Evolutionary conservation across 1,284 basidiomycete species (phyloP).

Genomic region (Trichosporon coremiiforme): DNA sequence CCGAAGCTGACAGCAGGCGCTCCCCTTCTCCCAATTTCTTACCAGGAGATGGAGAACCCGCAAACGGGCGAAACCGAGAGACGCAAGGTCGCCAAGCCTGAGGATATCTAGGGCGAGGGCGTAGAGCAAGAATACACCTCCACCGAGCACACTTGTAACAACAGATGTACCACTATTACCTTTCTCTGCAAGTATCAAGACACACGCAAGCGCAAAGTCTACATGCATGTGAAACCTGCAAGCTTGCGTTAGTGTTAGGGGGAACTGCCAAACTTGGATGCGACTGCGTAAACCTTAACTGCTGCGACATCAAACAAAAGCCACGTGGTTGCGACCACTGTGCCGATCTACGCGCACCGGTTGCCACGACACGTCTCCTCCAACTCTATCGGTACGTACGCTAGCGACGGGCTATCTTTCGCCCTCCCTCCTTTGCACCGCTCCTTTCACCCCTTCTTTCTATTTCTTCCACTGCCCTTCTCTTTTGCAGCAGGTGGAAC

Average conservation of each 20-base stretch:
- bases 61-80: slow-evolving; percentile 53
- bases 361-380: slow-evolving; percentile 14
- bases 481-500: slow-evolving; percentile 1
- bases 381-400: slow-evolving; percentile 10
- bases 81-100: slow-evolving; percentile 57
- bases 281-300: slow-evolving; percentile 7
- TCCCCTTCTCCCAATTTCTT: slow-evolving; percentile 53
- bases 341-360: slow-evolving; percentile 18
- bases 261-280: neutral
- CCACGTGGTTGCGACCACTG: neutral
- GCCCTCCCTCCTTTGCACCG: neutral
- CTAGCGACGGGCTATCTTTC: slow-evolving; percentile 13
- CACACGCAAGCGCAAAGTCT: neutral
- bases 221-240: neutral
- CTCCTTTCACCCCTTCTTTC: neutral
- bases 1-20: slow-evolving; percentile 41
- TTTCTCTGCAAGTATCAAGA: too few species aligned
- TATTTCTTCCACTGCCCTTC: neutral
- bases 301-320: slow-evolving; percentile 10
- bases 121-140: neutral
- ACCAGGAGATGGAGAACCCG: slow-evolving; percentile 58
- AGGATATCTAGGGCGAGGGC: slow-evolving; percentile 33
- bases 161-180: slow-evolving; percentile 9
- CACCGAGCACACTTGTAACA: neutral
- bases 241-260: neutral